A percentile compares a stretch with the other conserved stretches of the same genome.
phyloP scores from a whole-genome alignment of 2,329 filamentous ascomycete genomes.

The Fusarium sp. region DNA sequence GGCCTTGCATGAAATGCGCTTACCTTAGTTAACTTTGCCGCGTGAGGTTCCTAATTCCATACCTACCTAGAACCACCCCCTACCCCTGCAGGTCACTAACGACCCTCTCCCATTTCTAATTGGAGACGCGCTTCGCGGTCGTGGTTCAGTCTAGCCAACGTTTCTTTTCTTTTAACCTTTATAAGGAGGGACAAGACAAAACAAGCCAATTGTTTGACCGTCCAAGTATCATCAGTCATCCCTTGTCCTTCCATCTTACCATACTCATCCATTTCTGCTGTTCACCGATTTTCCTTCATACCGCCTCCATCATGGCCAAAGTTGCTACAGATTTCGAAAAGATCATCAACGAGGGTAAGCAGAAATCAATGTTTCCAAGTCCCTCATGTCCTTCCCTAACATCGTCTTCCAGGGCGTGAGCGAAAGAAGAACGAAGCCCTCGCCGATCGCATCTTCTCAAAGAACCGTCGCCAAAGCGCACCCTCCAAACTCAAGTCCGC shows the following conservation, averaged over 20 bases:
- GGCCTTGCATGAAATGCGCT: neutral
- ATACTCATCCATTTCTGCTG: neutral
- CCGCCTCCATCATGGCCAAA: conserved; percentile 50
- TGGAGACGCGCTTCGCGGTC: conserved; percentile 41
- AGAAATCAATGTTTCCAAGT: neutral
- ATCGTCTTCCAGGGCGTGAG: conserved; percentile 62
- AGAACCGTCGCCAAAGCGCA: conserved; percentile 67
- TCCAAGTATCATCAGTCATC: neutral
- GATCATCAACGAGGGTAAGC: conserved; percentile 62
- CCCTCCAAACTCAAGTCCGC: conserved; percentile 58
- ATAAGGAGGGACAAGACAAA: conserved; percentile 5
- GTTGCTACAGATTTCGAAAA: conserved; percentile 62
- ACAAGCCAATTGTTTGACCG: conserved; percentile 7
- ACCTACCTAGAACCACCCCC: conserved; percentile 25
- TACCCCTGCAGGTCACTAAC: conserved; percentile 7
- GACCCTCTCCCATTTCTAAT: conserved; percentile 16
- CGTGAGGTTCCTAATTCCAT: too few relatives aligned
- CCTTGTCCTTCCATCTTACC: neutral
- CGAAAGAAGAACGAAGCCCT: conserved; percentile 76
- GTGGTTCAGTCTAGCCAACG: conserved; percentile 27
- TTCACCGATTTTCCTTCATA: neutral
- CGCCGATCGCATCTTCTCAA: conserved; percentile 76
- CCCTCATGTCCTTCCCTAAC: neutral
- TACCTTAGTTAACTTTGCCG: conserved; percentile 13
- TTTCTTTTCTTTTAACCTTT: conserved; percentile 30